Evolutionary conservation across 2,329 filamentous ascomycete genomes (phyloP), one percentile per base, ranked within the genome.

Genomic region (Basipetospora sp.): DNA sequence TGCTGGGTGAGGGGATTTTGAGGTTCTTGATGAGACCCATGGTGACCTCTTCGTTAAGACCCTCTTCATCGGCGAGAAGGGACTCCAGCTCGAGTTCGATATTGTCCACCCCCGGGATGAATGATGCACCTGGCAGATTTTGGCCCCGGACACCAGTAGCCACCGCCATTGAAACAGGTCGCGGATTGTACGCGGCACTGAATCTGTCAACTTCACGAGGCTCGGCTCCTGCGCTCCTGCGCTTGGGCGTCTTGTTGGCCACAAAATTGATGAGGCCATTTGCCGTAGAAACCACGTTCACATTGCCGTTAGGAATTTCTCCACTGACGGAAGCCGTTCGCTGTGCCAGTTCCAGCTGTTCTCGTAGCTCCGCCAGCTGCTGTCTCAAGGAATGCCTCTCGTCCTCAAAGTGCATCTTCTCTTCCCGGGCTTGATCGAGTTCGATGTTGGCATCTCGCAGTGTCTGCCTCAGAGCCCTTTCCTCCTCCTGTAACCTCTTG

Each of bases 1-100:
- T 79, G 53, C 77, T 83, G 32, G 90, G 88, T 9, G 80, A 77
- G 15, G 90, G 90, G 45, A 98, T 96, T 71, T 93, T 94, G 48
- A 98, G 73, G 55, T 94, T 94, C 54, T 81, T 79, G 57, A 98
- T 96, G 43, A 98, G 69, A 43, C 90, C 90, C 71, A 94, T 81
- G 1, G 87, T 90, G 36, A 98, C 86, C 63, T 98, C 90, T 50
- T 96, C 87, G 50, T 98, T 96, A 46, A 98, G 69, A 43, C 82
- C 84, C 49, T 96, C 87, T 59, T 98, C 90, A 53, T 96, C 88
- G 31, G 87, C 86, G 45, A 98, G 76, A 39, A 98, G 73, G 46
- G 80, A 82, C 63, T 96, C 88, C 41, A 98, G 73, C 62, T 98
- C 92, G 57, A 86, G 75, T 63, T 98, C 90, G 50, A 96, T 84